Evolutionary conservation across 164 flowering plant species (phyloP).

Genomic region (Berberis thunbergii): DNA sequence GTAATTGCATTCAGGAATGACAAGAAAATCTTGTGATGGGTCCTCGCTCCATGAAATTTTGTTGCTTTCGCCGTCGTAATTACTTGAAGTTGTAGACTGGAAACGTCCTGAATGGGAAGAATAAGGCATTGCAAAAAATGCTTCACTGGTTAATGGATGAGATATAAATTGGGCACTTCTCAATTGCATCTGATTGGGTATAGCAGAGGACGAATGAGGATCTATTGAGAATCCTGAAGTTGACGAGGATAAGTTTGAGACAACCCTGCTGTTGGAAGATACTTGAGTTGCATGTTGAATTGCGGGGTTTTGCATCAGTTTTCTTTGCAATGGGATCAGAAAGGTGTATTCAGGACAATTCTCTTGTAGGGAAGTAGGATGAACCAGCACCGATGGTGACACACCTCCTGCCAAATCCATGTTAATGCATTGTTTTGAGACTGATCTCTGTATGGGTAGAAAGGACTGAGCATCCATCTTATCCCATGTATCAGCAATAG

Average conservation of each 20-base stretch:
- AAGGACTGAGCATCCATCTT: constrained; percentile 64
- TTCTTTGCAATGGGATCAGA: constrained; percentile 42
- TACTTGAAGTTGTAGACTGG: constrained; percentile 35
- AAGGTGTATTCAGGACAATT: constrained; percentile 45
- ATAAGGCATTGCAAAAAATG: constrained; percentile 26
- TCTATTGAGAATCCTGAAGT: constrained; percentile 60
- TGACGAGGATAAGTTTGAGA: constrained; percentile 67
- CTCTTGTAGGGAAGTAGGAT: constrained; percentile 45
- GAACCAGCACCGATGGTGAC: constrained; percentile 50
- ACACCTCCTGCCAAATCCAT: constrained; percentile 37
- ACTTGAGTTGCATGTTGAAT: constrained; percentile 25
- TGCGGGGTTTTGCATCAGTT: constrained; percentile 28
- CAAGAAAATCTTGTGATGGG: constrained; percentile 36
- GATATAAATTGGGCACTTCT: constrained; percentile 38
- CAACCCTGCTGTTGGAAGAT: constrained; percentile 43
- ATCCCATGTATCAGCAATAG: constrained; percentile 17
- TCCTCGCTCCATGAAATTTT: constrained; percentile 58
- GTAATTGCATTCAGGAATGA: constrained; percentile 31
- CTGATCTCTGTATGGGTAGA: constrained; percentile 52
- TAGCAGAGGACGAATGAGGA: constrained; percentile 58
- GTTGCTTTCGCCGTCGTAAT: constrained; percentile 31
- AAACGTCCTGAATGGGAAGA: constrained; percentile 36
- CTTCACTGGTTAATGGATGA: constrained; percentile 33
- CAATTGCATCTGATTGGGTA: constrained; percentile 33
- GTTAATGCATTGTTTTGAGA: constrained; percentile 33